Conservation (phyloP, 2,329 filamentous ascomycete species). For the Paraphaeosphaeria minitans region DNA sequence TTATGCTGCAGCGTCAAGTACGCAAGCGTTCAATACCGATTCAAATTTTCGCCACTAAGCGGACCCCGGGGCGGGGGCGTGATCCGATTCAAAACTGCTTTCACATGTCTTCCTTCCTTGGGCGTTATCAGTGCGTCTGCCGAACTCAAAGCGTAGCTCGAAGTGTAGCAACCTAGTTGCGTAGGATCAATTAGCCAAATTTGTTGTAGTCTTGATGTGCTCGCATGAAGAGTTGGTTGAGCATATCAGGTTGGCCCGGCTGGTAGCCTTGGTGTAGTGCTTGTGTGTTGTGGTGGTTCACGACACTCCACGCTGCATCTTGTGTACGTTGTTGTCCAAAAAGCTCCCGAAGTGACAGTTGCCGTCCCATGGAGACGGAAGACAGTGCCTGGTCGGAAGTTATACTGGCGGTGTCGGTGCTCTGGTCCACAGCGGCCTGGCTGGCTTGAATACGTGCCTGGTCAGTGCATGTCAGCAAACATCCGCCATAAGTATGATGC, state of each 20-base stretch:
- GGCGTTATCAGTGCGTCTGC: not conserved
- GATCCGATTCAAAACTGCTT: not conserved
- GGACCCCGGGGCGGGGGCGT: not conserved
- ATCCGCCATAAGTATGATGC: too few relatives aligned
- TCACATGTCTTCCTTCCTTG: not conserved
- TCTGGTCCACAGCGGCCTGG: slow-evolving; percentile 47
- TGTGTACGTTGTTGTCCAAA: slow-evolving; percentile 61
- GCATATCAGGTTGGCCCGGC: slow-evolving; percentile 31
- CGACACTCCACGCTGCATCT: slow-evolving; percentile 58
- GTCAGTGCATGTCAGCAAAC: not conserved
- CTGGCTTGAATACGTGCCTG: slow-evolving; percentile 54
- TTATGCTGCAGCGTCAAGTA: not conserved
- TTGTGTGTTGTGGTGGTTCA: slow-evolving; percentile 47
- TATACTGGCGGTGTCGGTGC: slow-evolving; percentile 26
- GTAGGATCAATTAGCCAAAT: slow-evolving; percentile 24
- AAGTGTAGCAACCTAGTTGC: not conserved
- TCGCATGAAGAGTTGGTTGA: slow-evolving; percentile 44
- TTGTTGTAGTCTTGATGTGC: slow-evolving; percentile 44
- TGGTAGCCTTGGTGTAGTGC: not conserved
- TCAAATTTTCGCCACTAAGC: not conserved
- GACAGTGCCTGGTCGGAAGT: slow-evolving; percentile 39
- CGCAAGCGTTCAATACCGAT: not conserved
- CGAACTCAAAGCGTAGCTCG: not conserved
- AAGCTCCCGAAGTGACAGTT: slow-evolving; percentile 58
- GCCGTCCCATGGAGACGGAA: slow-evolving; percentile 57